Conservation (phyloP, 2,329 filamentous ascomycete species). For the Coniochaeta ligniaria region DNA sequence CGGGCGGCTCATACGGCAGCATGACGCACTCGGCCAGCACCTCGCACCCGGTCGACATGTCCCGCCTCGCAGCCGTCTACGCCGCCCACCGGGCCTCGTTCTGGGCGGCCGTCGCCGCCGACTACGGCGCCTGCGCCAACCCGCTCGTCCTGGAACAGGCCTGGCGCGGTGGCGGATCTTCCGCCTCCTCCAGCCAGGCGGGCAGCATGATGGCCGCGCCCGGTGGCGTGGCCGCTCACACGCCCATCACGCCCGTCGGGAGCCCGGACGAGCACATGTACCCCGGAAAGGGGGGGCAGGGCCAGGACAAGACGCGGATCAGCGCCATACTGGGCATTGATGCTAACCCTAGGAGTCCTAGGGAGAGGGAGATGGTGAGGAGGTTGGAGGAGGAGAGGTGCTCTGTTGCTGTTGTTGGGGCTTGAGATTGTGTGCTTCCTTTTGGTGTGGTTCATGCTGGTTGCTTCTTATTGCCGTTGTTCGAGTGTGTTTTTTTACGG, state of each 20-base stretch:
- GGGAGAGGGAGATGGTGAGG: conserved; percentile 50
- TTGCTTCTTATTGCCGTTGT: background rate
- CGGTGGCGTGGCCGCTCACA: conserved; percentile 22
- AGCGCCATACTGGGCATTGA: conserved; percentile 56
- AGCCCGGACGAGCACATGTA: conserved; percentile 43
- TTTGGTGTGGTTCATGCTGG: background rate
- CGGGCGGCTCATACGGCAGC: background rate
- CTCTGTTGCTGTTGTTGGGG: conserved; percentile 21
- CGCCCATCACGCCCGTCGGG: conserved; percentile 46
- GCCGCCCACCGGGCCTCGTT: conserved; percentile 62
- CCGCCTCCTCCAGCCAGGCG: conserved; percentile 7
- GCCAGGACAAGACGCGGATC: conserved; percentile 51
- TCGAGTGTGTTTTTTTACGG: background rate
- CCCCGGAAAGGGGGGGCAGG: conserved; percentile 14
- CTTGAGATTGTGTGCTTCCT: conserved; percentile 11
- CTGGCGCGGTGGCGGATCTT: conserved; percentile 31
- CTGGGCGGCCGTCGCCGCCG: conserved; percentile 64
- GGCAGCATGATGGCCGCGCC: conserved; percentile 5
- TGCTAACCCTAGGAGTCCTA: conserved; percentile 48
- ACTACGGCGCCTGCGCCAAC: conserved; percentile 60
- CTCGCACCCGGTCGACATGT: conserved; percentile 48
- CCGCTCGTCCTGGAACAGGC: conserved; percentile 61
- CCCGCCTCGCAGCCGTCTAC: conserved; percentile 64
- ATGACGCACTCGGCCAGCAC: conserved; percentile 4
- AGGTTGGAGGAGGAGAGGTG: conserved; percentile 45